Percentiles rank a stretch among this genome's conserved stretches.
Conservation (phyloP, 1,284 basidiomycete species). For the Nidula niveotomentosa region DNA sequence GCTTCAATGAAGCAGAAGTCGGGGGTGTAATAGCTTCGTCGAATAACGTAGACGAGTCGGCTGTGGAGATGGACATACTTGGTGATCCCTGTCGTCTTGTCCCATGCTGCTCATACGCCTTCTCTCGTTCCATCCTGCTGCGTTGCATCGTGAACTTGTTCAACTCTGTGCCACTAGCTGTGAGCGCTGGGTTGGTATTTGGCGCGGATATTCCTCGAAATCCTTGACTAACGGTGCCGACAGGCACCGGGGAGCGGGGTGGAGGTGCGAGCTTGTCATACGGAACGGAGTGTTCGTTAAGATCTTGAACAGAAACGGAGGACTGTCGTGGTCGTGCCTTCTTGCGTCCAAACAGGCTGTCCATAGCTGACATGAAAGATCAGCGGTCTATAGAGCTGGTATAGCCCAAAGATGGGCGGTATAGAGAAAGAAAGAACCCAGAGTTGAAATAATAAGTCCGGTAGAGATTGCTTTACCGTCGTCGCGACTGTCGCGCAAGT, state of each 20-base stretch:
- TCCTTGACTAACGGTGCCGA: constrained; percentile 55
- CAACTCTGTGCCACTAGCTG: constrained; percentile 65
- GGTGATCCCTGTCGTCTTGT: constrained; percentile 45
- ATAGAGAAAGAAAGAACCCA: no score
- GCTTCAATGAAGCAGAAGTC: constrained; percentile 26
- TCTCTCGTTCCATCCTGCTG: constrained; percentile 52
- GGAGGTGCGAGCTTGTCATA: constrained; percentile 66
- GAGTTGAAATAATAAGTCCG: no score
- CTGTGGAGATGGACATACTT: constrained; percentile 46
- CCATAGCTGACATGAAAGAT: constrained; percentile 33
- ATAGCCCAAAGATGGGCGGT: no score
- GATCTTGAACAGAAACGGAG: constrained; percentile 41
- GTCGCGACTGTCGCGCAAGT: no score
- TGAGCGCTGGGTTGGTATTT: constrained; percentile 76
- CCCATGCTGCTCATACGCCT: constrained; percentile 37
- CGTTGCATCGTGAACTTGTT: constrained; percentile 54
- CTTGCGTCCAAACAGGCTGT: constrained; percentile 55
- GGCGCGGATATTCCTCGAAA: constrained; percentile 72
- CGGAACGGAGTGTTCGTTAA: constrained; percentile 64
- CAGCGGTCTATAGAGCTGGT: no score
- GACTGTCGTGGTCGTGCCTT: constrained; percentile 44
- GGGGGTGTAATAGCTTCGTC: constrained; percentile 41
- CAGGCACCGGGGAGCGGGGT: constrained; percentile 59
- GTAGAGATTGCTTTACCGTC: no score
- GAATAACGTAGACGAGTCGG: constrained; percentile 60